Conservation (phyloP, 108 stramenopile species). For the Fistulifera pelliculosa region DNA sequence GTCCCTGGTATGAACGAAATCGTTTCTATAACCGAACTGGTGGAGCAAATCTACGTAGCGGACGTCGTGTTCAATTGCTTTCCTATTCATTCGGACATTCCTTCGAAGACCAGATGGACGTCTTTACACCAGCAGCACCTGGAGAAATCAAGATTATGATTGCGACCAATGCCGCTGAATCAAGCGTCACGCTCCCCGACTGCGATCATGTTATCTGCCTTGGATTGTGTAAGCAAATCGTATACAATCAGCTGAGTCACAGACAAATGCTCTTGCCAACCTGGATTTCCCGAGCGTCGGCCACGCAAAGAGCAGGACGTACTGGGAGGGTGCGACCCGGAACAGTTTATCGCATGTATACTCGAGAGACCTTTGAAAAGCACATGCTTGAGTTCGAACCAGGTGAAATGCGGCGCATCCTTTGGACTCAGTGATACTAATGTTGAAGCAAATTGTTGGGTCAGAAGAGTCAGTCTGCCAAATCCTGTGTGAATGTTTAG, state of each 20-base stretch:
- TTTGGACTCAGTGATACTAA: slow-evolving; percentile 65
- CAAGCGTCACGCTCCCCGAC: slow-evolving; percentile 92
- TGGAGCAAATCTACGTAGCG: slow-evolving; percentile 43
- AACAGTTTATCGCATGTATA: slow-evolving; percentile 84
- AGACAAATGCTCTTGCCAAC: slow-evolving; percentile 70
- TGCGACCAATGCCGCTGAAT: slow-evolving; percentile 97
- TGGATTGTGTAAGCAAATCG: slow-evolving; percentile 75
- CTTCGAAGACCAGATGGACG: slow-evolving; percentile 89
- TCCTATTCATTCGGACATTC: slow-evolving; percentile 89
- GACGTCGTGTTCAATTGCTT: slow-evolving; percentile 46
- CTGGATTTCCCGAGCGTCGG: slow-evolving; percentile 86
- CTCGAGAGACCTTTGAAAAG: slow-evolving; percentile 37
- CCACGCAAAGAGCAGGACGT: slow-evolving; percentile 91
- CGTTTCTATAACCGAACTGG: slow-evolving; percentile 61
- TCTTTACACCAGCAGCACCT: slow-evolving; percentile 52
- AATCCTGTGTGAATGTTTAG: slow-evolving; percentile 65
- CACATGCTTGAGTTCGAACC: slow-evolving; percentile 65
- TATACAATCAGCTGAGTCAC: slow-evolving; percentile 60
- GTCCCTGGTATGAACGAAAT: slow-evolving; percentile 96
- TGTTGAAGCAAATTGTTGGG: slow-evolving; percentile 63
- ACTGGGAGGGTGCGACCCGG: slow-evolving; percentile 89
- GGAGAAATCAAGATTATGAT: slow-evolving; percentile 87
- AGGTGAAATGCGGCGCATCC: slow-evolving; percentile 79
- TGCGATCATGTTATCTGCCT: slow-evolving; percentile 94
- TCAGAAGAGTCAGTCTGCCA: slow-evolving; percentile 51